Base-by-base conservation (phyloP, 768 basidiomycete species). In the Leccinum longicurvipes region DNA sequence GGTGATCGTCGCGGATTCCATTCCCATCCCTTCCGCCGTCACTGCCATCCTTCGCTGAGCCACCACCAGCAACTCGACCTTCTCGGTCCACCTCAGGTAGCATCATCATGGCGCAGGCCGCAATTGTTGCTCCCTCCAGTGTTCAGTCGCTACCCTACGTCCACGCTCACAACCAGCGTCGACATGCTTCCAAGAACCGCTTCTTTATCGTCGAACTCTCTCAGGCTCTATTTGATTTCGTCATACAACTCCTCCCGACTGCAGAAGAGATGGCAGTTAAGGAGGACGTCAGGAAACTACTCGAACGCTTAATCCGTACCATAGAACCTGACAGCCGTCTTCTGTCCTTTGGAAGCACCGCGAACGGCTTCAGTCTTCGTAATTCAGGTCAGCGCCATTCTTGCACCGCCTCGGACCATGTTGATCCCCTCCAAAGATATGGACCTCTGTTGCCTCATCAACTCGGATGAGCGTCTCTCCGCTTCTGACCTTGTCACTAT, bases 371-470 rank as follows among this genome's bases (percentile, higher is more conserved):
- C 78, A 94, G 92, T 69, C 82, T 98, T 65, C 82, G 93, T 63
- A 97, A 98, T 76, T 96, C 93, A 59, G 95, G 95, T 91, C 51
- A 54, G 77, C 62, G 23, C 31, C 57, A 52, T 58, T 54, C 41
- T 25, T 49, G 24, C 47, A 17, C 54, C 55, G 28, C 58, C 52
- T 21, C 46, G 29, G 28, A 15, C 45, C 31, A 14, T 29, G 55
- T 47, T 60, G 57, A 65, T 55, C 59, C 36, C 51, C 46, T 12
- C 25, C 9, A 42, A 66, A 98, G 96, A 99, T 74, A 98, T 99
- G 96, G 96, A 99, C 74, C 77, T 99, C 31, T 98, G 95, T 70
- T 98, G 94, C 73, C 81, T 99, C 69, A 92, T 97, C 70, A 92
- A 96, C 72, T 89, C 91, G 9, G 82, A 86, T 55, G 86, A 86